These are phyloP conservation scores for Penicillium concentricum DNA, from an alignment of 2,329 filamentous ascomycete species.

Conservation along the genomic window DNA sequence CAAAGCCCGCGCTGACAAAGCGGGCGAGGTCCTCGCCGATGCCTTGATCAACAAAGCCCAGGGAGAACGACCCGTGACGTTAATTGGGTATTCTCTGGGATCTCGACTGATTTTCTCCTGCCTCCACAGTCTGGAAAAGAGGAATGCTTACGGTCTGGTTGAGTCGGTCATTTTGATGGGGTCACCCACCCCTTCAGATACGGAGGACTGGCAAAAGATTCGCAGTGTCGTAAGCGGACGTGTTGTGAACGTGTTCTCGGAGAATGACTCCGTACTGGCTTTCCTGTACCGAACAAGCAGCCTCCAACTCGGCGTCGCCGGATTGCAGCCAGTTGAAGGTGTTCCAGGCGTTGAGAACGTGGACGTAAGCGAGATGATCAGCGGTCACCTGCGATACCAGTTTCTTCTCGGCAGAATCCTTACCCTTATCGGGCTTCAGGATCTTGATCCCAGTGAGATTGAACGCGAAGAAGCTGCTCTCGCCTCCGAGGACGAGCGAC, in stretches of 20 bases:
- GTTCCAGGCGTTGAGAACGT: conserved; percentile 60
- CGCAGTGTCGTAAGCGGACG: conserved; percentile 76
- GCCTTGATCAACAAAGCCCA: conserved; percentile 78
- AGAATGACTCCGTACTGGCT: conserved; percentile 81
- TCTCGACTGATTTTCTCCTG: conserved; percentile 81
- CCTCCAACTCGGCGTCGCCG: conserved; percentile 78
- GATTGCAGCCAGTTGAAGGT: conserved; percentile 68
- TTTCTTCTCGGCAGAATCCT: conserved; percentile 66
- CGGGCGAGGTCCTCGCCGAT: conserved; percentile 75
- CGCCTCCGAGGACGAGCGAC: conserved; percentile 37
- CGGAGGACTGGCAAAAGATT: conserved; percentile 72
- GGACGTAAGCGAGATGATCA: conserved; percentile 64
- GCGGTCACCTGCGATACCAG: conserved; percentile 69
- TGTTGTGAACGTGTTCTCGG: conserved; percentile 83
- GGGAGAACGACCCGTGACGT: conserved; percentile 75
- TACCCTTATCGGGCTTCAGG: conserved; percentile 66
- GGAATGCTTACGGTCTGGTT: conserved; percentile 77
- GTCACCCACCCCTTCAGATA: conserved; percentile 70
- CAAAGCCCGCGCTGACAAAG: conserved; percentile 74
- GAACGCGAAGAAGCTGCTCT: conserved; percentile 46
- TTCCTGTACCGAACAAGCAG: conserved; percentile 85
- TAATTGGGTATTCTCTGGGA: conserved; percentile 80
- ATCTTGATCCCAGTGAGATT: conserved; percentile 53
- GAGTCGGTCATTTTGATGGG: conserved; percentile 84
- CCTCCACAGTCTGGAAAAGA: conserved; percentile 70